Evolutionary conservation across 345 rosid species (phyloP).

Genomic region (Trapa incisa): DNA sequence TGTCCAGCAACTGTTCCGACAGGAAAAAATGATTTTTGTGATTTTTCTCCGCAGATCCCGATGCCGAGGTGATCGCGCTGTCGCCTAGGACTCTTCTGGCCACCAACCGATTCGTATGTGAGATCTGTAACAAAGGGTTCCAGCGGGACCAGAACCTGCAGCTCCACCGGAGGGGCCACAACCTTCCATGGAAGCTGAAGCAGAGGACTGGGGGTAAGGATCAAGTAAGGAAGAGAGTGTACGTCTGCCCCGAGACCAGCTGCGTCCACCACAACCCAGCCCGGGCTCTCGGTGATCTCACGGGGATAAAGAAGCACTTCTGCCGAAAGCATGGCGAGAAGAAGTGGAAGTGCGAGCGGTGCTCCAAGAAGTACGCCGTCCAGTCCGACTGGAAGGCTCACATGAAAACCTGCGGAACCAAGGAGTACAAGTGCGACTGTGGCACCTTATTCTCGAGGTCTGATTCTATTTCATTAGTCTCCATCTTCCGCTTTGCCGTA

Average conservation of each 20-base stretch:
- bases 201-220: constrained; percentile 38
- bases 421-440: constrained; percentile 67
- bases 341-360: constrained; percentile 73
- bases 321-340: constrained; percentile 71
- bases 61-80: constrained; percentile 54
- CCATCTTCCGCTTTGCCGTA: neutral
- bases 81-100: constrained; percentile 52
- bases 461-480: neutral
- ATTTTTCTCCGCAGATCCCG: constrained; percentile 39
- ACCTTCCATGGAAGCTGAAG: constrained; percentile 67
- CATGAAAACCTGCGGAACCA: constrained; percentile 65
- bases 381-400: constrained; percentile 79
- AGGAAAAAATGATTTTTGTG: neutral
- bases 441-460: constrained; percentile 69
- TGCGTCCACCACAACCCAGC: constrained; percentile 60
- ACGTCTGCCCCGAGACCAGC: constrained; percentile 54
- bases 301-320: constrained; percentile 73
- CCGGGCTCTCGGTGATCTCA: constrained; percentile 70
- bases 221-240: constrained; percentile 46
- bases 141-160: constrained; percentile 72
- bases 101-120: constrained; percentile 43
- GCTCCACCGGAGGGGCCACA: constrained; percentile 71
- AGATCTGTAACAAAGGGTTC: constrained; percentile 26
- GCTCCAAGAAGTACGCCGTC: constrained; percentile 69
- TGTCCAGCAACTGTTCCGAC: neutral